A percentile compares a stretch with the other conserved stretches of the same genome.
Conservation (phyloP, 345 rosid species). For the Dimocarpus longan region DNA sequence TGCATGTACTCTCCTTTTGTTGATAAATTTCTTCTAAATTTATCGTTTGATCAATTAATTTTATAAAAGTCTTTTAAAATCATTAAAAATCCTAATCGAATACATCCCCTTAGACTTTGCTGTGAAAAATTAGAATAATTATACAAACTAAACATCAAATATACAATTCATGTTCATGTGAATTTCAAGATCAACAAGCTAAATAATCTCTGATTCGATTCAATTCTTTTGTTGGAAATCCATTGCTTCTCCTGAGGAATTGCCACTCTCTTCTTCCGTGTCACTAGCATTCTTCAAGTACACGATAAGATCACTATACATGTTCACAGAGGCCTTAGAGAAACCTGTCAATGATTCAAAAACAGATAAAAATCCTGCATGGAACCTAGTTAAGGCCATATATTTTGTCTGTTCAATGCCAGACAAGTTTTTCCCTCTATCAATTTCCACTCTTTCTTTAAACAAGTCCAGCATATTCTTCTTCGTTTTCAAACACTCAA, state of each 20-base stretch:
- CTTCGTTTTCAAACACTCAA: conserved; percentile 34
- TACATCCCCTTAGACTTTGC: background rate
- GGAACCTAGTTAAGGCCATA: conserved; percentile 38
- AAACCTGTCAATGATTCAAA: conserved; percentile 38
- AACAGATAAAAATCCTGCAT: conserved; percentile 39
- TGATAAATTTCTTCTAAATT: background rate
- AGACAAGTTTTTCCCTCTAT: conserved; percentile 37
- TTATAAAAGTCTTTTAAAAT: too few relatives aligned
- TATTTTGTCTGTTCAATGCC: conserved; percentile 37
- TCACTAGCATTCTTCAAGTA: conserved; percentile 21
- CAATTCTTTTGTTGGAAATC: too few relatives aligned
- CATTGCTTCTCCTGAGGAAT: background rate
- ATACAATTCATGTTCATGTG: background rate
- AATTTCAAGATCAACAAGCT: background rate
- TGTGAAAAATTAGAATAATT: too few relatives aligned
- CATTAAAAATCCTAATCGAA: too few relatives aligned
- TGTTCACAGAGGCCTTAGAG: conserved; percentile 37
- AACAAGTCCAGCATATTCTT: conserved; percentile 36
- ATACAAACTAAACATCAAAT: too few relatives aligned
- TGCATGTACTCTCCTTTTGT: too few relatives aligned
- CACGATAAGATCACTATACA: conserved; percentile 37
- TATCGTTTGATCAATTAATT: too few relatives aligned
- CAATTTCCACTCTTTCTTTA: conserved; percentile 29
- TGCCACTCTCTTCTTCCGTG: conserved; percentile 12
- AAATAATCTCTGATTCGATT: background rate